These are phyloP conservation scores for Jatropha curcas DNA, from an alignment of 345 rosid genomes.

Conservation along the genomic window DNA sequence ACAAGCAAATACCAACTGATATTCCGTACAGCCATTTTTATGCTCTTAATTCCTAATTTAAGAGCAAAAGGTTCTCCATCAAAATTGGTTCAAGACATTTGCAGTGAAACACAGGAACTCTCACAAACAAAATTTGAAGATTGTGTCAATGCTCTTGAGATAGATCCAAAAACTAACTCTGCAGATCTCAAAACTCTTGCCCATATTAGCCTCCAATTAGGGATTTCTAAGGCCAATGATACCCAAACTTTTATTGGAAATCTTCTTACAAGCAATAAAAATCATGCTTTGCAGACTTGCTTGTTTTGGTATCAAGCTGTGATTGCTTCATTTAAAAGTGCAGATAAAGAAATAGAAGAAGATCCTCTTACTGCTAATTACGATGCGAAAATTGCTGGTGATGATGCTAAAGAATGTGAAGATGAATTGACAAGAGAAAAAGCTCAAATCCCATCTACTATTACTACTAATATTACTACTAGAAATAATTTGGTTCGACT, in stretches of 20 bases:
- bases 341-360: slow-evolving; percentile 12
- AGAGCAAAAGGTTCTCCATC: background rate
- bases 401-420: slow-evolving; percentile 9
- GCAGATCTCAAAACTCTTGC: background rate
- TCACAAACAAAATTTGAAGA: background rate
- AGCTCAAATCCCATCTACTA: background rate
- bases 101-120: background rate
- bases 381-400: slow-evolving; percentile 21
- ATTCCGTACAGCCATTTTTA: background rate
- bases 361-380: slow-evolving; percentile 16
- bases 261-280: too few relatives aligned
- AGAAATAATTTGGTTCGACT: slow-evolving; percentile 2
- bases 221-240: background rate
- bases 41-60: background rate
- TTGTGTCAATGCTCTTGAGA: background rate
- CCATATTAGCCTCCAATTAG: background rate
- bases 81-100: background rate
- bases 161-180: background rate
- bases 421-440: background rate
- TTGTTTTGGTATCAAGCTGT: background rate
- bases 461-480: background rate
- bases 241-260: background rate
- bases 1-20: background rate
- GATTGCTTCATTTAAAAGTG: slow-evolving; percentile 13
- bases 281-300: too few relatives aligned